Evolutionary conservation across 2,329 filamentous ascomycete species (phyloP).

Genomic region (Raffaelea ambrosiae): DNA sequence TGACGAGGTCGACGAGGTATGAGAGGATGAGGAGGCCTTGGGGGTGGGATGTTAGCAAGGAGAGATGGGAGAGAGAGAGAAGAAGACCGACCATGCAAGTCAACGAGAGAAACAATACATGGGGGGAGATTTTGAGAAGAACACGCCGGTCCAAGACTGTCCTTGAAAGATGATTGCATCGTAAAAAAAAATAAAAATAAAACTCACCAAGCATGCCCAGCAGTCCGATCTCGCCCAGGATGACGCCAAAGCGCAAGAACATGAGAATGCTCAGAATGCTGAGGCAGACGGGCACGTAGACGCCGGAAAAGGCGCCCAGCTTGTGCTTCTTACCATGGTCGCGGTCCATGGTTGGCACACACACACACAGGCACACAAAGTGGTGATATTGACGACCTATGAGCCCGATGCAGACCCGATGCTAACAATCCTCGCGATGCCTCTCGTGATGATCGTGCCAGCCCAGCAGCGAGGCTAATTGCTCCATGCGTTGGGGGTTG

Average conservation of each 20-base stretch:
- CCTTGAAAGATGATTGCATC: no score
- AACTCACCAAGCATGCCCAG: constrained; percentile 66
- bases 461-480: no score
- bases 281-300: constrained; percentile 81
- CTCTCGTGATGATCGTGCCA: no score
- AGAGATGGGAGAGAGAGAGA: not conserved
- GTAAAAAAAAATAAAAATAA: no score
- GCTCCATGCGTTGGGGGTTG: no score
- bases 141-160: no score
- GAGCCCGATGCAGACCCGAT: no score
- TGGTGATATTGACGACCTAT: no score
- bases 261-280: constrained; percentile 88
- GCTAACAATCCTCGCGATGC: no score
- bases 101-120: not conserved
- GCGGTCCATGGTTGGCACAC: no score
- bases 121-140: constrained; percentile 24
- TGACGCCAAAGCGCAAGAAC: constrained; percentile 82
- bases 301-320: constrained; percentile 67
- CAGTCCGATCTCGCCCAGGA: constrained; percentile 71
- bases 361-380: no score
- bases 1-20: constrained; percentile 78
- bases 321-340: constrained; percentile 41
- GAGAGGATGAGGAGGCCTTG: constrained; percentile 62
- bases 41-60: constrained; percentile 21
- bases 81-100: not conserved